phyloP scores from a whole-genome alignment of 495 filamentous ascomycete genomes.

The Penicillium silybi region DNA sequence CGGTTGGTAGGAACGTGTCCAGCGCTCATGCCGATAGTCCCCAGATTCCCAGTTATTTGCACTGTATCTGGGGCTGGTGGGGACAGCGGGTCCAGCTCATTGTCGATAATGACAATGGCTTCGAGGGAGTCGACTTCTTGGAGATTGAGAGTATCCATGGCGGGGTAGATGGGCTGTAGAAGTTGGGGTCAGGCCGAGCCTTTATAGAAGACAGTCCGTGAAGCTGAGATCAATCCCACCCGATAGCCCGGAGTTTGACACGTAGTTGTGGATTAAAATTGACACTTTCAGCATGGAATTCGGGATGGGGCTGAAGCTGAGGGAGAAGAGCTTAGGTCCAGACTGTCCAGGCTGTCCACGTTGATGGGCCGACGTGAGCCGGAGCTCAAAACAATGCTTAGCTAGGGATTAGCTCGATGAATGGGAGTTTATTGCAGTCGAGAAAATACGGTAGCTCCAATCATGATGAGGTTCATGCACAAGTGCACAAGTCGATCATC shows the following conservation, averaged over 20 bases:
- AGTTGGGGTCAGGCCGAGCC: neutral
- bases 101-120: constrained; percentile 49
- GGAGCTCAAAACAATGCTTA: no score
- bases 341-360: no score
- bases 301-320: no score
- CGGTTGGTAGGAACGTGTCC: constrained; percentile 30
- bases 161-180: neutral
- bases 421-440: no score
- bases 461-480: neutral
- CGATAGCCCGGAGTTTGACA: no score
- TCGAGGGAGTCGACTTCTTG: constrained; percentile 47
- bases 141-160: constrained; percentile 15
- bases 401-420: no score
- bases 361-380: no score
- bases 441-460: neutral
- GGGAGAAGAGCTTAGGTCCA: no score
- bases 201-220: neutral
- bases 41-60: constrained; percentile 40
- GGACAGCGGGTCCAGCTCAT: constrained; percentile 58
- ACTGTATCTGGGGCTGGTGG: constrained; percentile 46
- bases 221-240: no score
- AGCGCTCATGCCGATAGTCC: constrained; percentile 32
- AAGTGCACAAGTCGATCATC: neutral
- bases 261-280: no score
- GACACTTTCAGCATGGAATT: no score